These are phyloP conservation scores for Butyriboletus appendiculatus DNA, from an alignment of 1,284 basidiomycete species.

Conservation along the genomic window DNA sequence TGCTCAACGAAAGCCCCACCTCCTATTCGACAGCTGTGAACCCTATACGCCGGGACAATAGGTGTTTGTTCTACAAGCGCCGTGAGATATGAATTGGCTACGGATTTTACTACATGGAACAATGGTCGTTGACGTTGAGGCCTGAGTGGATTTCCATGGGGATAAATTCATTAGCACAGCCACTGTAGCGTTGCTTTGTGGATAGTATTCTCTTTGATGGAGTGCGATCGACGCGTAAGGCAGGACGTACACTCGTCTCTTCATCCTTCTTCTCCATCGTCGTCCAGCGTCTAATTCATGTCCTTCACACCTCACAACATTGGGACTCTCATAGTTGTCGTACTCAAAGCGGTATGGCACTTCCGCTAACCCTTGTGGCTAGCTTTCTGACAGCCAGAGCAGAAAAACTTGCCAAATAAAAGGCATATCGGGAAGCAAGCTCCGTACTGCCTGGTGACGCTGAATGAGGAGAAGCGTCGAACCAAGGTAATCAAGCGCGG, in stretches of 20 bases:
- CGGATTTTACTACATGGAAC: not conserved
- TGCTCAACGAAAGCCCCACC: constrained; percentile 67
- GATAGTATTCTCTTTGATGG: constrained; percentile 14
- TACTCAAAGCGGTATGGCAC: constrained; percentile 88
- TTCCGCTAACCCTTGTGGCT: constrained; percentile 13
- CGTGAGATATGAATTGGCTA: not conserved
- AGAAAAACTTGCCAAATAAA: constrained; percentile 95
- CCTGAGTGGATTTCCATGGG: not conserved
- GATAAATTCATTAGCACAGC: constrained; percentile 19
- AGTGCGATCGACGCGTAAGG: constrained; percentile 22
- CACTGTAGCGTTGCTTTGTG: constrained; percentile 16
- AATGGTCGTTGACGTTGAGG: too few relatives aligned
- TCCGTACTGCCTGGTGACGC: constrained; percentile 84
- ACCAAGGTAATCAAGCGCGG: constrained; percentile 94
- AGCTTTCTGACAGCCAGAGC: constrained; percentile 23
- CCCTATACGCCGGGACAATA: constrained; percentile 51
- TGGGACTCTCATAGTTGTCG: constrained; percentile 93
- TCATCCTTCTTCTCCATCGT: constrained; percentile 2
- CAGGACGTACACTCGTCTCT: constrained; percentile 15
- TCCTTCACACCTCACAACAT: constrained; percentile 68
- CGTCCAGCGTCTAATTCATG: constrained; percentile 40
- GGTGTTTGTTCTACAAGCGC: not conserved
- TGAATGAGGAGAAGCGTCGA: constrained; percentile 80
- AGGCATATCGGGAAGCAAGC: constrained; percentile 97
- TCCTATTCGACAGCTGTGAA: constrained; percentile 57